phyloP scores from a whole-genome alignment of 495 filamentous ascomycete genomes.

The Penicillium argentinense region DNA sequence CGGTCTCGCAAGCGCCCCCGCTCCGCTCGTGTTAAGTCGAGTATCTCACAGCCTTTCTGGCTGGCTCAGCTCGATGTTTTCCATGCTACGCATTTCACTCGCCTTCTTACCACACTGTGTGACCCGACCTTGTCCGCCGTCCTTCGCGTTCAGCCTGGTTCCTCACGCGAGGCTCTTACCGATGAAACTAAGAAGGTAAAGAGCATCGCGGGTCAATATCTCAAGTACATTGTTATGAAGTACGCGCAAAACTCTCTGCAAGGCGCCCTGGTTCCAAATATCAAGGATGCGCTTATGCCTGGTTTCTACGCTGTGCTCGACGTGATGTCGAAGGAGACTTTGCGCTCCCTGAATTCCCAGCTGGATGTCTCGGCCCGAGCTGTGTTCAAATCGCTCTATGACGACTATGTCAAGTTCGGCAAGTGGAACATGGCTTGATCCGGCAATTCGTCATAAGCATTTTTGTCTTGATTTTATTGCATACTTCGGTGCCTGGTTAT shows the following conservation, averaged over 20 bases:
- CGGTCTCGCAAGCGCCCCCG: slow-evolving; percentile 48
- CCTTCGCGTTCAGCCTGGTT: slow-evolving; percentile 42
- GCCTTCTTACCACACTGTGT: slow-evolving; percentile 73
- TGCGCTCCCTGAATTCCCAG: slow-evolving; percentile 66
- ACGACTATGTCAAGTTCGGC: slow-evolving; percentile 66
- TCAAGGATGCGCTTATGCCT: slow-evolving; percentile 67
- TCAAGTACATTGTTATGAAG: slow-evolving; percentile 68
- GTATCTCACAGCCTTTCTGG: slow-evolving; percentile 43
- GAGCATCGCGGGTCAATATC: slow-evolving; percentile 70
- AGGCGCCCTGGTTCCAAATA: slow-evolving; percentile 52
- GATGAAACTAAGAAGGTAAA: slow-evolving; percentile 77
- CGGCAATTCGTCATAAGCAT: neutral
- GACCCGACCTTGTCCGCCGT: slow-evolving; percentile 77
- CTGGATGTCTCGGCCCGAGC: slow-evolving; percentile 68
- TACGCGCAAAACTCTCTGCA: slow-evolving; percentile 68
- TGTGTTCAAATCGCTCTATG: slow-evolving; percentile 71
- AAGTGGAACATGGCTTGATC: slow-evolving; percentile 62
- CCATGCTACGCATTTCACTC: slow-evolving; percentile 63
- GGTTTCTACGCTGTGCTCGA: slow-evolving; percentile 73
- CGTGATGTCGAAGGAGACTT: slow-evolving; percentile 61
- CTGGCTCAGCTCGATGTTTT: slow-evolving; percentile 43
- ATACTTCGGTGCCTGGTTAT: slow-evolving; percentile 8
- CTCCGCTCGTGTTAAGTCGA: slow-evolving; percentile 30
- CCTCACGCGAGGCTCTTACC: slow-evolving; percentile 53
- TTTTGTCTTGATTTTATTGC: slow-evolving; percentile 4